These are phyloP conservation scores for Meira nashicola DNA, from an alignment of 1,284 basidiomycete genomes.

Conservation along the genomic window DNA sequence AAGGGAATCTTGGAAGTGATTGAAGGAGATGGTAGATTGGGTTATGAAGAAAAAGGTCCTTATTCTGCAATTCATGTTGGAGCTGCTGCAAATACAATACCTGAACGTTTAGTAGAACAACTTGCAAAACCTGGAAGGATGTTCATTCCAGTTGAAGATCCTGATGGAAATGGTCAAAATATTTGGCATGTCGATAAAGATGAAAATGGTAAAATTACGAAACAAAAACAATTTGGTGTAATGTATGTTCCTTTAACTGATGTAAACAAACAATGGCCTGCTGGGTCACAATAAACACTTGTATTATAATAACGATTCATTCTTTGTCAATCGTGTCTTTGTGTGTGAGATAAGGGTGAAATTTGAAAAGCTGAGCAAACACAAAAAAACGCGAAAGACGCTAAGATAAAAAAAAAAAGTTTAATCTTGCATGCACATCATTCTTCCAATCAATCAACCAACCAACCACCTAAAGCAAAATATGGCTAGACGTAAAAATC, in stretches of 20 bases:
- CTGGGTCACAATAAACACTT: no score
- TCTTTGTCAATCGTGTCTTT: no score
- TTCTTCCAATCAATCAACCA: no score
- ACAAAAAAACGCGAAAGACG: no score
- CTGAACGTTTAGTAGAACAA: slow-evolving; percentile 66
- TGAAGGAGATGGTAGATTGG: slow-evolving; percentile 71
- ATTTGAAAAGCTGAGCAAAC: no score
- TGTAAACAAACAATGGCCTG: slow-evolving; percentile 24
- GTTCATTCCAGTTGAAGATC: slow-evolving; percentile 83
- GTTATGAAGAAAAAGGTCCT: slow-evolving; percentile 59
- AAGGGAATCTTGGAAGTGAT: slow-evolving; percentile 63
- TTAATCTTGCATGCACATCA: no score
- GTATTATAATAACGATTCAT: no score
- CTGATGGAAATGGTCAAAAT: slow-evolving; percentile 19
- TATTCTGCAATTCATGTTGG: slow-evolving; percentile 92
- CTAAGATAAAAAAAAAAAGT: no score
- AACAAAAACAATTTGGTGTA: slow-evolving; percentile 73
- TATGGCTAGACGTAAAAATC: neutral
- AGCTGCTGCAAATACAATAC: slow-evolving; percentile 70
- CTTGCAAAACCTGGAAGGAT: slow-evolving; percentile 79
- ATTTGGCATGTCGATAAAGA: slow-evolving; percentile 58
- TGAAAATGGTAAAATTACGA: slow-evolving; percentile 64
- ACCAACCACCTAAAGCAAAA: no score
- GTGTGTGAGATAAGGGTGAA: no score
- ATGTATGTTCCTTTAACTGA: slow-evolving; percentile 53